Evolutionary conservation across 495 filamentous ascomycete species (phyloP), one percentile per base, ranked within the genome.

Genomic region (Penicillium nucicola): DNA sequence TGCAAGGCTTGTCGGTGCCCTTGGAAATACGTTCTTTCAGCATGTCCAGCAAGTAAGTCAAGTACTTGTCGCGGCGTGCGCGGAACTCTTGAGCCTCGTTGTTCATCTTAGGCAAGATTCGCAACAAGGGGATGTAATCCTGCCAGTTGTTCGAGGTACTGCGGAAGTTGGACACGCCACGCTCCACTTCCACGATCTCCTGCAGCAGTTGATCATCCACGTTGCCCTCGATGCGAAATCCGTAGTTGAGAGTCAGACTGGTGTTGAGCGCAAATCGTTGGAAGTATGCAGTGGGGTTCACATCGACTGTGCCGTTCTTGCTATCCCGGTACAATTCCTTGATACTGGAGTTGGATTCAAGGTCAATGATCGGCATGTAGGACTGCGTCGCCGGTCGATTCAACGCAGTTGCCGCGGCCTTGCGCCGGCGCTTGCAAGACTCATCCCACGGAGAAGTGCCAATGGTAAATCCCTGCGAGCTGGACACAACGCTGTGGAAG

Each of bases 401-500:
- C 9, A 89, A 66, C 0, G 85, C 85, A 0, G 84, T 86, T 2
- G 84, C 85, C 0, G 86, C 85, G 0, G 84, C 83, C 69, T 88
- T 88, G 39, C 85, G 74, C 7, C 84, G 77, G 7, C 77, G 75
- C 65, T 89, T 89, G 70, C 84, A 87, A 35, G 79, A 84, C 45
- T 87, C 85, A 58, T 87, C 84, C 84, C 84, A 89, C 0, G 86
- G 86, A 0, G 81, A 85, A 0, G 86, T 88, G 5, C 86, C 86
- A 52, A 89, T 86, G 0, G 84, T 88, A 60, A 85, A 88, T 7
- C 84, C 84, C 67, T 86, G 83, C 13, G 81, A 84, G 52, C 72
- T 79, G 34, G 83, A 86, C 6, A 88, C 83, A 5, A 88, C 84
- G 30, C 73, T 83, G 57, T 89, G 85, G 71, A 88, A 88, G 1